Evolutionary conservation across 257 asterid genomes (phyloP), one percentile per base, ranked within the genome.

Genomic region (Solanum tacnaense): DNA sequence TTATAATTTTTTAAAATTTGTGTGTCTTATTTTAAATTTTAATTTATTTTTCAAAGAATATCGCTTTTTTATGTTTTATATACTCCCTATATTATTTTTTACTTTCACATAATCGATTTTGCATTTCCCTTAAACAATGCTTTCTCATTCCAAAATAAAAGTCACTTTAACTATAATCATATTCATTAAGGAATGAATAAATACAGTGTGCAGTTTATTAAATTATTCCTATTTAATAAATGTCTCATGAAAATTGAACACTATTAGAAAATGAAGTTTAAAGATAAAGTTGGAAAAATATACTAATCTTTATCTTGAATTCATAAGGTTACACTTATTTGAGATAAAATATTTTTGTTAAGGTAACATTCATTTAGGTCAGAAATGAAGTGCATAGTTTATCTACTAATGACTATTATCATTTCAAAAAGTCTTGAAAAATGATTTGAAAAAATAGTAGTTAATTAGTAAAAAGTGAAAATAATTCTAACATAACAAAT

Each of bases 81-180:
- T 9, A 12, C 25, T 32, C 1, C 1, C 7, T 32, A 1, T 70
- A 1, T 32, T 18, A 0, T 8, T 72, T 18, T 32, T 72, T 16
- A 29, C 15, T 67, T 25, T 0, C 13, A 3, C 1, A n/a, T n/a
- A 0, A 62, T 9, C 31, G 29, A 23, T 10, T n/a, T 65, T 65
- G 32, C 0, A 65, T 11, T 5, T 2, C 18, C 15, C 8, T 4
- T 25, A 67, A 11, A 1, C 0, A 67, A 67, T 67, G 0, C 11
- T 21, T 23, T 60, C 29, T 60, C 13, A 23, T n/a, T 62, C 1
- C 1, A 60, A 9, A 62, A 9, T 1, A 0, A 62, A 27, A n/a
- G 0, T 5, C 18, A 11, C 29, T 65, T 1, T 65, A n/a, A n/a
- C 18, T 0, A n/a, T 65, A 65, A 65, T 65, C 18, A n/a, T 25